These are phyloP conservation scores for Mycena capillaripes DNA, from an alignment of 768 basidiomycete genomes.

Conservation along the genomic window DNA sequence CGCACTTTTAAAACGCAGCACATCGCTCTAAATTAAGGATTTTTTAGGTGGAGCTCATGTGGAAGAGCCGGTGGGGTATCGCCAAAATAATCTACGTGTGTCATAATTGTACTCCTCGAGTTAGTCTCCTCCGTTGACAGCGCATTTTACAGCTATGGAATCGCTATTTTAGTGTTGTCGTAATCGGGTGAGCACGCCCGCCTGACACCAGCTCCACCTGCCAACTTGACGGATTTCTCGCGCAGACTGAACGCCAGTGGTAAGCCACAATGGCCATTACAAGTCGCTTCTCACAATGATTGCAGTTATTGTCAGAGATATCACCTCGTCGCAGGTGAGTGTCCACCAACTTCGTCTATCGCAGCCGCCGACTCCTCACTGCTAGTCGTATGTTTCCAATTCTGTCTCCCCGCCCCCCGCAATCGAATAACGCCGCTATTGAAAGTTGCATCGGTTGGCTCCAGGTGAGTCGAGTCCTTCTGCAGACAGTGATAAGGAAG, in stretches of 20 bases:
- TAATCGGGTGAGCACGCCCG: not conserved
- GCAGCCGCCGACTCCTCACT: no score
- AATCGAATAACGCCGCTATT: not conserved
- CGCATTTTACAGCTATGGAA: constrained; percentile 6
- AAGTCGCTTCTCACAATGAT: not conserved
- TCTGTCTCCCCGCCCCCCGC: not conserved
- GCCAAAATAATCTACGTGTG: constrained; percentile 20
- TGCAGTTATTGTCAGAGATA: constrained; percentile 10
- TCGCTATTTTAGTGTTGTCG: constrained; percentile 21
- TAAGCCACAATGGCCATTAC: not conserved
- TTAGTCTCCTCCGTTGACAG: no score
- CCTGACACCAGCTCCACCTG: no score
- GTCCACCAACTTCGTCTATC: not conserved
- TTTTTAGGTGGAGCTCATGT: constrained; percentile 13
- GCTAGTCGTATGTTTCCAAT: not conserved
- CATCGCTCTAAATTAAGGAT: no score
- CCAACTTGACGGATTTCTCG: not conserved
- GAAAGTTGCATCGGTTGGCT: constrained; percentile 16
- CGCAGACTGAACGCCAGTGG: constrained; percentile 18
- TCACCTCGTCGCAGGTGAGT: constrained; percentile 5
- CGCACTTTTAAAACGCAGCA: not conserved
- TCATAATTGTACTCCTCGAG: not conserved
- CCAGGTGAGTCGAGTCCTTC: not conserved
- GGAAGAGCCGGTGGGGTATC: constrained; percentile 16
- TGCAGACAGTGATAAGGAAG: not conserved